Evolutionary conservation across 345 rosid species (phyloP).

Genomic region (Zanthoxylum bungeanum): DNA sequence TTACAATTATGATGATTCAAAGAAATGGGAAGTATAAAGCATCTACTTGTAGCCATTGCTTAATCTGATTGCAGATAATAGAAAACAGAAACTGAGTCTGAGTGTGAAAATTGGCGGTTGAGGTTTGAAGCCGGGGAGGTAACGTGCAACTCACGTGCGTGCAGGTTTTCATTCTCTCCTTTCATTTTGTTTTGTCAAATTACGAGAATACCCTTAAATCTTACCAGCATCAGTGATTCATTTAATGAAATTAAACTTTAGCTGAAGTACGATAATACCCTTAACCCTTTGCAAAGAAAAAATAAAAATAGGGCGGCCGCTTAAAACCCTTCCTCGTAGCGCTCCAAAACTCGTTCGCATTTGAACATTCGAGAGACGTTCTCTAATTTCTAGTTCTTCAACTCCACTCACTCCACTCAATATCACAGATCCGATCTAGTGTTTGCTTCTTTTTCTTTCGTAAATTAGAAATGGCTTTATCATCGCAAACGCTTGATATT

Average conservation of each 20-base stretch:
- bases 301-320: background rate
- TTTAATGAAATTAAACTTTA: no score
- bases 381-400: constrained; percentile 2
- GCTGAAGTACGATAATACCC: no score
- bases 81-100: background rate
- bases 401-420: background rate
- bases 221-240: no score
- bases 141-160: constrained; percentile 4
- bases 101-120: background rate
- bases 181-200: background rate
- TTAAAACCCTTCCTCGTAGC: background rate
- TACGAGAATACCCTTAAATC: background rate
- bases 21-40: constrained; percentile 19
- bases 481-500: constrained; percentile 71
- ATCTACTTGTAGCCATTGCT: background rate
- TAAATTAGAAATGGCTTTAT: constrained; percentile 46
- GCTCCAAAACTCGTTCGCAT: background rate
- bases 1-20: constrained; percentile 1
- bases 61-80: background rate
- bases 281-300: no score
- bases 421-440: constrained; percentile 33
- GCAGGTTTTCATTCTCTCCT: background rate
- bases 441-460: constrained; percentile 9
- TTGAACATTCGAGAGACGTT: constrained; percentile 24
- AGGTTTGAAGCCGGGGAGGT: background rate